A percentile compares a stretch with the other conserved stretches of the same genome.
Evolutionary conservation across 1,284 basidiomycete genomes (phyloP).

Genomic region (Neolentinus lepideus): DNA sequence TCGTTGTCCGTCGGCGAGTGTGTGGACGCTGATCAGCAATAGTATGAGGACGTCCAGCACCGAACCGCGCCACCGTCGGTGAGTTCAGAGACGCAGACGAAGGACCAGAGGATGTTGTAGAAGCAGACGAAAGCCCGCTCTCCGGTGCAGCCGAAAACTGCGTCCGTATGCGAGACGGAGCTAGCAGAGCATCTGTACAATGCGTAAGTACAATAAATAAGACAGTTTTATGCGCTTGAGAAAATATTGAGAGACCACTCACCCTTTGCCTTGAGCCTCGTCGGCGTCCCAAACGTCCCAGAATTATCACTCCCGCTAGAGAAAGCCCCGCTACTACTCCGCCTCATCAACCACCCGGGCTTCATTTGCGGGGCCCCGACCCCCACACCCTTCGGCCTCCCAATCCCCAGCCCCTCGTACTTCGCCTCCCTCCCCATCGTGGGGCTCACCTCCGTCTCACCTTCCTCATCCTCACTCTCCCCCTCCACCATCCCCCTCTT

Average conservation of each 20-base stretch:
- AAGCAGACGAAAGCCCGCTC: slow-evolving; percentile 32
- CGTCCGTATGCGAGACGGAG: slow-evolving; percentile 35
- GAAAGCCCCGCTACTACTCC: slow-evolving; percentile 72
- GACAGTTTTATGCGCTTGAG: not conserved
- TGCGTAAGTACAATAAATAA: not conserved
- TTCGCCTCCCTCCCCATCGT: slow-evolving; percentile 37
- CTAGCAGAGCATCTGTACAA: slow-evolving; percentile 42
- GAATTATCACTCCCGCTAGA: slow-evolving; percentile 60
- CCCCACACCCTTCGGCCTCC: slow-evolving; percentile 41
- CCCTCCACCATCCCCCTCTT: slow-evolving; percentile 13
- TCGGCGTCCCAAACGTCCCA: slow-evolving; percentile 58
- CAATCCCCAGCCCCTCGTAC: slow-evolving; percentile 63
- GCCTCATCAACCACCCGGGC: slow-evolving; percentile 49
- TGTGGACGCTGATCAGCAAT: not conserved
- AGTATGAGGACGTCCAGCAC: not conserved
- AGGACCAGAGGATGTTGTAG: slow-evolving; percentile 43
- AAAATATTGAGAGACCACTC: slow-evolving; percentile 23
- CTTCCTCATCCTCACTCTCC: slow-evolving; percentile 33
- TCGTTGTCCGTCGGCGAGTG: not conserved
- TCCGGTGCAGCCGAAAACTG: slow-evolving; percentile 40
- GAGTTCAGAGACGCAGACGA: slow-evolving; percentile 26
- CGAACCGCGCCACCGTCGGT: slow-evolving; percentile 19
- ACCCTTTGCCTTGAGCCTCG: slow-evolving; percentile 38
- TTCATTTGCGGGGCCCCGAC: slow-evolving; percentile 28
- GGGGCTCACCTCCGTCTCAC: slow-evolving; percentile 47